A percentile compares a stretch with the other conserved stretches of the same genome.
Evolutionary conservation across 1,284 basidiomycete genomes (phyloP).

Genomic region (Cutaneotrichosporon mucoides): DNA sequence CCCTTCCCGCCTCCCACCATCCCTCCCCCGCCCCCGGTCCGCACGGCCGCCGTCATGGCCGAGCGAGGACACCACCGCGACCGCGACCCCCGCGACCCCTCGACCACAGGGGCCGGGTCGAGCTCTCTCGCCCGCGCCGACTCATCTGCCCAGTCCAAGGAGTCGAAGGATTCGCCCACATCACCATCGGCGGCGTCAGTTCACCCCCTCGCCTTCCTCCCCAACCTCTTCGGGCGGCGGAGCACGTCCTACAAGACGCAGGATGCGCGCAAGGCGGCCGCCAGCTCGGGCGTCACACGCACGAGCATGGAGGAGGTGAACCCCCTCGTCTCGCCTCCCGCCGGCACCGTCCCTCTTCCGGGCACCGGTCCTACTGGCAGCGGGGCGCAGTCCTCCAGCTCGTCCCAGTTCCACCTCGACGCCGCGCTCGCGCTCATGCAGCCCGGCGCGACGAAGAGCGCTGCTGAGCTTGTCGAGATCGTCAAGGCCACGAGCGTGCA

Average conservation of each 20-base stretch:
- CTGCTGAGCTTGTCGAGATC: slow-evolving; percentile 27
- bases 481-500: slow-evolving; percentile 37
- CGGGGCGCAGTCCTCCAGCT: neutral
- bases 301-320: slow-evolving; percentile 13
- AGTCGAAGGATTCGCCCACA: neutral
- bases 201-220: slow-evolving; percentile 20
- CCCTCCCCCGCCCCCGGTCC: neutral
- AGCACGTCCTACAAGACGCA: slow-evolving; percentile 12
- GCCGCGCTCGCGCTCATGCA: slow-evolving; percentile 33
- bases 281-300: slow-evolving; percentile 12
- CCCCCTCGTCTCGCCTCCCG: slow-evolving; percentile 8
- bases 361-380: neutral
- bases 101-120: too few relatives aligned
- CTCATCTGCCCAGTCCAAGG: neutral
- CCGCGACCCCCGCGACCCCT: neutral
- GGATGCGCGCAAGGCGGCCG: slow-evolving; percentile 11
- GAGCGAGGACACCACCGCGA: slow-evolving; percentile 2
- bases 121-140: neutral
- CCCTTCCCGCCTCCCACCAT: neutral
- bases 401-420: slow-evolving; percentile 32
- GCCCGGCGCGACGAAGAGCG: slow-evolving; percentile 20
- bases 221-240: slow-evolving; percentile 27
- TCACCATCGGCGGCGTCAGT: neutral
- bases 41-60: slow-evolving; percentile 1
- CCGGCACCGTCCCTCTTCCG: slow-evolving; percentile 10